Base-by-base conservation (phyloP, 164 flowering plant species). In the Buxus sempervirens region DNA sequence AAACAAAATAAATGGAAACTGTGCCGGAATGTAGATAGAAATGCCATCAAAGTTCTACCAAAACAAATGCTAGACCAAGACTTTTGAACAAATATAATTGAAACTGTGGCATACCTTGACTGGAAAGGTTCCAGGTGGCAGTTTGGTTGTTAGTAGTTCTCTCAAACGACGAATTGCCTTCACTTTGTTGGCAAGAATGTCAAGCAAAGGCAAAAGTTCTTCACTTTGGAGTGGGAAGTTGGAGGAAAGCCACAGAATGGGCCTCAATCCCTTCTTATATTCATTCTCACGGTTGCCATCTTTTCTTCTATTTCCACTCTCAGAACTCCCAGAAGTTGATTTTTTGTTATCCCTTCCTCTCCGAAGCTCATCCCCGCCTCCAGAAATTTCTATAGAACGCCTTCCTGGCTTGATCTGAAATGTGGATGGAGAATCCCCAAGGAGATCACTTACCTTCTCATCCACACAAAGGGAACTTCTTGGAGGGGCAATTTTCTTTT, bases 101-200 rank as follows among this genome's bases (percentile, higher is more conserved):
- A 41, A 41, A 41, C 12, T n/a, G n/a, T 5, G 62, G 67, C 77
- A 70, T 75, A 88, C 93, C 93, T 88, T 88, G 58, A 88, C 90
- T 10, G 93, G 93, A 64, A 88, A 88, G 27, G 93, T 86, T 67
- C 93, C 93, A 77, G 73, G 66, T 1, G 93, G 93, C 65, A 88
- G 89, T 72, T 88, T 88, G 41, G 93, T 86, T 19, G 91, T 88
- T 32, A 88, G 83, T 48, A 88, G 73, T 68, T 86, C 93, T 70
- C 90, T 82, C 28, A 88, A 66, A 14, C 93, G 83, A 53, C 93
- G 84, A 59, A 88, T 77, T 25, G 93, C 93, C 79, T 88, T 88
- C 25, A 88, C 90, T 77, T 88, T 88, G 83, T 86, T 86, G 4
- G 91, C 91, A 24, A 88, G 73, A 67, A 88, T 88, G 73, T 88